phyloP scores from a whole-genome alignment of 768 basidiomycete genomes.

The Amanita fuliginea region DNA sequence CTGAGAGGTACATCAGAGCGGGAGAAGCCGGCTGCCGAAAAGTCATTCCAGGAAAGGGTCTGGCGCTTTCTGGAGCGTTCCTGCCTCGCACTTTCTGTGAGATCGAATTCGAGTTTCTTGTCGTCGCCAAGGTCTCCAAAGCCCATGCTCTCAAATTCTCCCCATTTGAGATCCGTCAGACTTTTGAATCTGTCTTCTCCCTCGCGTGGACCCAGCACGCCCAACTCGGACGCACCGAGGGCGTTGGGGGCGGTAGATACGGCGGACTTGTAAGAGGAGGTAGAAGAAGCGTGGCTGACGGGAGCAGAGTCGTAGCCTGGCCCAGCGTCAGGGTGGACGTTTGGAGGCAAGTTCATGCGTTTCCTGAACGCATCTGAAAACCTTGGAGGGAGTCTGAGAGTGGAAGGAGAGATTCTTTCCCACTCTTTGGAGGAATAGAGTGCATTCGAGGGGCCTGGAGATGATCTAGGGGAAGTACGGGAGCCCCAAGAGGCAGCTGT shows the following conservation, averaged over 20 bases:
- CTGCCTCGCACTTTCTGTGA: conserved; percentile 76
- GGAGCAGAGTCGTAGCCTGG: conserved; percentile 18
- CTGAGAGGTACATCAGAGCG: conserved; percentile 67
- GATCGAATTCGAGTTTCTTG: conserved; percentile 84
- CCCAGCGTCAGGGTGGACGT: conserved; percentile 44
- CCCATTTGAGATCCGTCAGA: conserved; percentile 84
- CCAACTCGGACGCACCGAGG: conserved; percentile 18
- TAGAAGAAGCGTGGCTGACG: conserved; percentile 24
- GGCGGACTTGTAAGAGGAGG: conserved; percentile 30
- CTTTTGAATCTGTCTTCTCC: conserved; percentile 68
- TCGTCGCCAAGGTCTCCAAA: conserved; percentile 51
- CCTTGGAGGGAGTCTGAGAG: conserved; percentile 47
- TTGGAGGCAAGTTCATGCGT: conserved; percentile 56
- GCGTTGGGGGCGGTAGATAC: conserved; percentile 18
- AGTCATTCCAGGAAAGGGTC: conserved; percentile 87
- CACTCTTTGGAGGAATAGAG: conserved; percentile 62
- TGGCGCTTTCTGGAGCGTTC: conserved; percentile 61
- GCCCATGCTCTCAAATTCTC: conserved; percentile 79
- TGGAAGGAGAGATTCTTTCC: conserved; percentile 58
- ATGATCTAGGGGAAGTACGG: conserved; percentile 3
- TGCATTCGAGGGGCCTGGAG: conserved; percentile 21
- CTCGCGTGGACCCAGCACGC: conserved; percentile 28
- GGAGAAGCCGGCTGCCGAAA: conserved; percentile 74
- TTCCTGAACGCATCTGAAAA: conserved; percentile 73
- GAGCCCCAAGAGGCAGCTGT: conserved; percentile 40